Evolutionary conservation across 495 filamentous ascomycete species (phyloP).

Genomic region (Neurospora sp.): DNA sequence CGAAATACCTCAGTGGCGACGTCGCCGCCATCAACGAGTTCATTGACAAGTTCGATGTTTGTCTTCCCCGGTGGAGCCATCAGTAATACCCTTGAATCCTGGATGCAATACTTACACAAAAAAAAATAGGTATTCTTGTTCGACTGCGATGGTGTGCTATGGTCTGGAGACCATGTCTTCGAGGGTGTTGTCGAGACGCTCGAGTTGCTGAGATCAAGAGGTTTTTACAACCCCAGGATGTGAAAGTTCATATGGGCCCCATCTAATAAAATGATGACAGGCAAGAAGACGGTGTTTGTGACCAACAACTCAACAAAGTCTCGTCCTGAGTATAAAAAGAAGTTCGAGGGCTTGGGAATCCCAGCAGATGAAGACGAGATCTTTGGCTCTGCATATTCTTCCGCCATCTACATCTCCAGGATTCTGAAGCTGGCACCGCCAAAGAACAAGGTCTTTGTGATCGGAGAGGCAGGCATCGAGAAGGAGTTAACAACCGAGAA

Average conservation of each 20-base stretch:
- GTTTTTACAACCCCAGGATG: conserved; percentile 28
- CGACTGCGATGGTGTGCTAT: conserved; percentile 96
- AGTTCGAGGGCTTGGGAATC: conserved; percentile 75
- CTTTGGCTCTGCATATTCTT: conserved; percentile 89
- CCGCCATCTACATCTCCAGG: conserved; percentile 91
- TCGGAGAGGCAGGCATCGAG: conserved; percentile 89
- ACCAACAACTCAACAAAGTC: conserved; percentile 99
- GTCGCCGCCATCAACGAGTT: conserved; percentile 65
- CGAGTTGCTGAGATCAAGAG: conserved; percentile 66
- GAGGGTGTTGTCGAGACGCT: conserved; percentile 74
- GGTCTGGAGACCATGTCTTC: conserved; percentile 88
- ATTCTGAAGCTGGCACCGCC: conserved; percentile 67
- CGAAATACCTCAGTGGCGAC: conserved; percentile 76
- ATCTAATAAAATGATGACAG: conserved; percentile 30
- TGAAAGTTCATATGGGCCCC: not conserved
- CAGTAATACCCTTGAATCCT: not conserved
- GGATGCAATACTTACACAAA: not conserved
- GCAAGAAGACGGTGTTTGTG: conserved; percentile 90
- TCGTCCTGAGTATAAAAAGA: conserved; percentile 82
- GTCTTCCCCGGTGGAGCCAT: conserved; percentile 26
- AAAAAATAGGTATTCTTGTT: conserved; percentile 71
- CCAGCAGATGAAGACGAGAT: conserved; percentile 75
- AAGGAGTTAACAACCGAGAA: conserved; percentile 70
- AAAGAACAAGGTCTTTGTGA: conserved; percentile 85
- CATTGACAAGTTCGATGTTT: conserved; percentile 81